Conservation (phyloP, 2,329 filamentous ascomycete genomes). For the Sordariomycetes sp. region DNA sequence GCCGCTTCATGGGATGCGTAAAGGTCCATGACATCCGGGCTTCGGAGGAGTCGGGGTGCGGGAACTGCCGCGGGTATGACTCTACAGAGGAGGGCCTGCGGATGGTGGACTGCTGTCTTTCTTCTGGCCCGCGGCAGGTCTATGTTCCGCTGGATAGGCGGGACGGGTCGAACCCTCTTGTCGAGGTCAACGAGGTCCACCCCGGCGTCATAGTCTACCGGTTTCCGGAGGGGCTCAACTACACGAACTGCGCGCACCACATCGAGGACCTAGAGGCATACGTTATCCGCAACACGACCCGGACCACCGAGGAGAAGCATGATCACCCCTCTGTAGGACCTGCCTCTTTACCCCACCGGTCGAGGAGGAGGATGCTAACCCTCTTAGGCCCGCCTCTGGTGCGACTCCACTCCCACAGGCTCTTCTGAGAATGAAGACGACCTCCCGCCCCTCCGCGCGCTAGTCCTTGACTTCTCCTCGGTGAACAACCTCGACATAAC, state of each 20-base stretch:
- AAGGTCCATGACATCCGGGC: neutral
- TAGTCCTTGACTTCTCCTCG: slow-evolving; percentile 41
- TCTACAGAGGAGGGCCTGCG: neutral
- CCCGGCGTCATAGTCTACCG: slow-evolving; percentile 39
- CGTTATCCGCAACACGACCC: slow-evolving; percentile 24
- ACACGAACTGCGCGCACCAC: slow-evolving; percentile 34
- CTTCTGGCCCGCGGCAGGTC: slow-evolving; percentile 13
- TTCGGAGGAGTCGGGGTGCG: neutral
- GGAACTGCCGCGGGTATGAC: neutral
- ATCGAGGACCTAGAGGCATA: slow-evolving; percentile 25
- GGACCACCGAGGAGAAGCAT: slow-evolving; percentile 22
- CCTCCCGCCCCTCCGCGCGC: slow-evolving; percentile 15
- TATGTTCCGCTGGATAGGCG: slow-evolving; percentile 26
- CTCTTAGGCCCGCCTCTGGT: slow-evolving; percentile 1
- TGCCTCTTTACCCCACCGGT: too few species aligned
- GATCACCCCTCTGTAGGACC: slow-evolving; percentile 16
- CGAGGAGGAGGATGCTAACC: neutral
- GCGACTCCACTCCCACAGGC: neutral
- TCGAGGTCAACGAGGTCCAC: slow-evolving; percentile 26
- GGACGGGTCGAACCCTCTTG: slow-evolving; percentile 29
- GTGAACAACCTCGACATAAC: slow-evolving; percentile 44
- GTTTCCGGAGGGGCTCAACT: slow-evolving; percentile 37
- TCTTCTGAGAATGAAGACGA: neutral
- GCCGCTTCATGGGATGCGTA: slow-evolving; percentile 29
- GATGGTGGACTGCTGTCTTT: neutral